Conservation (phyloP, 257 asterid genomes). For the Cinchona pubescens region DNA sequence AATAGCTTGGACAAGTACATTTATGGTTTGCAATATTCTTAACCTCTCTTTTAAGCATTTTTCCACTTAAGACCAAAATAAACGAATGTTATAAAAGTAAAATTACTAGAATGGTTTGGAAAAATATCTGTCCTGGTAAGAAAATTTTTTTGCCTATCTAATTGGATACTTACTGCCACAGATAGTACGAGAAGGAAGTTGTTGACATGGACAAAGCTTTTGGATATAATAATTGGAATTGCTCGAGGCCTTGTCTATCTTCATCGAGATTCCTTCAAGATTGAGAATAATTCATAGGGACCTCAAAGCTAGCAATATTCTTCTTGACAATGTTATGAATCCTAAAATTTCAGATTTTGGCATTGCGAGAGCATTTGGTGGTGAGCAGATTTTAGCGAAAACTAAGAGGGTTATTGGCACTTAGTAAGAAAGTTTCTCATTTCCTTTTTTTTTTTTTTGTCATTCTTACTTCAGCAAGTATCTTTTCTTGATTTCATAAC, state of each 20-base stretch:
- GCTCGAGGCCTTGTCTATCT: constrained; percentile 41
- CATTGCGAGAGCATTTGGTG: constrained; percentile 19
- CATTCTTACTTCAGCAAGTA: background rate
- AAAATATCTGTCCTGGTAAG: background rate
- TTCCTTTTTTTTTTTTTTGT: background rate
- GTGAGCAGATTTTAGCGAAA: constrained; percentile 4
- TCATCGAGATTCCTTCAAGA: constrained; percentile 42
- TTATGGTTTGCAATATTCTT: constrained; percentile 21
- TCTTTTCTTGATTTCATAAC: background rate
- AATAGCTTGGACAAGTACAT: constrained; percentile 39
- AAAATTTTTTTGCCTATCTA: background rate
- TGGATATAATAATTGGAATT: constrained; percentile 26
- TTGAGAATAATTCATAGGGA: constrained; percentile 36
- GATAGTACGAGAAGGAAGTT: constrained; percentile 9
- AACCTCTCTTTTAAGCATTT: background rate
- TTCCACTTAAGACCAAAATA: background rate
- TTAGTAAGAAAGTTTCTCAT: background rate
- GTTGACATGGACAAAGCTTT: constrained; percentile 25
- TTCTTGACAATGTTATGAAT: constrained; percentile 30
- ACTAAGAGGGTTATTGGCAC: constrained; percentile 23
- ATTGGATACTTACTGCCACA: background rate
- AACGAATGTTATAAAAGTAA: background rate
- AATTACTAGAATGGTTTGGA: background rate
- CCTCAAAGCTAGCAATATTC: constrained; percentile 37
- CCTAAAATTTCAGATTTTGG: constrained; percentile 41